phyloP scores from a whole-genome alignment of 2,329 filamentous ascomycete genomes.

The Apiospora sp. region DNA sequence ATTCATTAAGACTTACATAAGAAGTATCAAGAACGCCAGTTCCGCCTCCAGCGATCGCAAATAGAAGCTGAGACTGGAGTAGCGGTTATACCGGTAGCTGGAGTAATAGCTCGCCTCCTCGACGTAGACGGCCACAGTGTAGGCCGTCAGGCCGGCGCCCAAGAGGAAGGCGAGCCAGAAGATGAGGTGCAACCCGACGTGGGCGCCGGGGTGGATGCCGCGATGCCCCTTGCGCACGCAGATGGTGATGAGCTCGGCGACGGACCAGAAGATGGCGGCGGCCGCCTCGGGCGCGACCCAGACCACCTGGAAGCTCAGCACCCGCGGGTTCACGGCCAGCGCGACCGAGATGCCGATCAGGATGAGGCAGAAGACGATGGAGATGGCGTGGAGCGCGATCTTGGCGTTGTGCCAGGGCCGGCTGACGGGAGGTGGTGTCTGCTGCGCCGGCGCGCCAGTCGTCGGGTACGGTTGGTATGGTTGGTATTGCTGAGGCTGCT shows the following conservation, averaged over 20 bases:
- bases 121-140: constrained; percentile 29
- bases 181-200: constrained; percentile 37
- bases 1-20: constrained; percentile 30
- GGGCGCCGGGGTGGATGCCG: constrained; percentile 42
- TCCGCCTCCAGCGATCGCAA: constrained; percentile 24
- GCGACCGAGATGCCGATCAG: constrained; percentile 34
- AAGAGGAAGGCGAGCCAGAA: constrained; percentile 35
- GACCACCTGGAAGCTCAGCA: constrained; percentile 32
- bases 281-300: constrained; percentile 37
- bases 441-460: constrained; percentile 16
- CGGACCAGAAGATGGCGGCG: constrained; percentile 35
- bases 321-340: constrained; percentile 28
- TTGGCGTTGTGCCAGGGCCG: constrained; percentile 32
- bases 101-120: constrained; percentile 27
- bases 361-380: constrained; percentile 32
- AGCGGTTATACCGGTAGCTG: constrained; percentile 29
- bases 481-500: constrained; percentile 24
- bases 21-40: constrained; percentile 25
- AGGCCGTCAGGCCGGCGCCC: constrained; percentile 31
- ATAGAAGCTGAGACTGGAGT: constrained; percentile 29
- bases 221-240: constrained; percentile 29
- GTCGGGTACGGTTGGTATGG: constrained; percentile 25
- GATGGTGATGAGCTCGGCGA: constrained; percentile 34
- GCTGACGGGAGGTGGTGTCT: constrained; percentile 4
- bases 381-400: constrained; percentile 32